Evolutionary conservation across 805 yeast genomes (phyloP), one percentile per base, ranked within the genome.

Genomic region (Teunomyces tritomae): DNA sequence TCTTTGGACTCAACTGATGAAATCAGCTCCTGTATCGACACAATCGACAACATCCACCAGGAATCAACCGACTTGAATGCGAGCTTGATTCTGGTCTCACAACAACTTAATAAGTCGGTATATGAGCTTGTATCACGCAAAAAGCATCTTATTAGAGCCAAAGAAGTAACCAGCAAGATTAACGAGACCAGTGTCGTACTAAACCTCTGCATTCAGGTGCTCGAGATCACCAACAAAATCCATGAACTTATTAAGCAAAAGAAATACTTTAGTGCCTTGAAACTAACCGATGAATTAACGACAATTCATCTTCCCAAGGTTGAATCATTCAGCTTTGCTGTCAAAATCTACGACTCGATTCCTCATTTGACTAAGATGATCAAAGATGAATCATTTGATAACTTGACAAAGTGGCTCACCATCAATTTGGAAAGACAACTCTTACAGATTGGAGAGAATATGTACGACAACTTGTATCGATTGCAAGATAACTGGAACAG

Each of bases 171-270:
- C 13, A 70, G 71, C 44, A 87, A 87, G 61, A 84, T 92, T 51
- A 79, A 80, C 45, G 89, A 87, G 54, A 85, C 96, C 0, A 79
- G 79, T 6, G 75, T 79, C 34, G 82, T 89, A 16, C 79, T 92
- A 30, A 81, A 79, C 46, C 76, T 83, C 43, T 86, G 96, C 55
- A 72, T 91, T 20, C 89, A 86, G 53, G 91, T 91, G 8, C 74
- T 92, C 47, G 96, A 91, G 59, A 78, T 87, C 55, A 87, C 96
- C 11, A 91, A 90, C 66, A 87, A 84, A 58, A 87, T 90, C 43
- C 89, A 89, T 61, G 91, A 87, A 34, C 71, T 91, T 59, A 85
- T 89, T 51, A 79, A 83, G 45, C 82, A 81, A 49, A 82, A 83
- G 57, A 83, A 84, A 56, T 88, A 87, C 57, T 91, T 89, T 63